Base-by-base conservation (phyloP, 768 basidiomycete species). In the Suillus sp. region DNA sequence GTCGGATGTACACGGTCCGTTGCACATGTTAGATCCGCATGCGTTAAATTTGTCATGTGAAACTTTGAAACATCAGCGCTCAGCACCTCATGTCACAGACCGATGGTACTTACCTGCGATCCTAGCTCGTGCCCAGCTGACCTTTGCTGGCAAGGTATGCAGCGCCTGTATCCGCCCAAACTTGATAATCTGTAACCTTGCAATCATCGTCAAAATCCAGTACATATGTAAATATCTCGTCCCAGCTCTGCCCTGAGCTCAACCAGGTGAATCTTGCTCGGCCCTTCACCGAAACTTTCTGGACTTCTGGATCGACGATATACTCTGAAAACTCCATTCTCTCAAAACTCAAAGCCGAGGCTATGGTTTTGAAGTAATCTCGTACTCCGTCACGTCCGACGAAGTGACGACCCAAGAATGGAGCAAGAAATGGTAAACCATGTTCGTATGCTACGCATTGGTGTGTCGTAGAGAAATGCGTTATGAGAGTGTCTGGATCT, bases 141-240 rank as follows among this genome's bases (percentile, higher is more conserved):
- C 87, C 86, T 27, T 72, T 77, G 43, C 83, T 79, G 6, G 86
- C 87, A 16, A 89, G 78, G 72, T 86, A 87, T 11, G 85, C 81
- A 6, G 87, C 83, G 13, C 86, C 87, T 8, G 87, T 84, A 72
- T 90, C 88, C 13, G 85, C 86, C 87, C 88, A 90, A 2, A 89
- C 80, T 68, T 89, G 83, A 78, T 87, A 88, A 48, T 80, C 76
- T 27, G 77, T 77, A n/a, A 90, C 76, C 72, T 83, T 88, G 61
- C 74, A 69, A 34, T 81, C 79, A 27, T 83, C 78, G 61, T 88
- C 87, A 69, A 88, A 88, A 70, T 85, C 84, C 65, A 89, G 72
- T 20, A 82, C 77, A 67, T 88, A 88, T 10, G 78, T 74, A 67
- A 89, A 90, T 18, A 77, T 80, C 76, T 89, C 88, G 32, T 84